These are phyloP conservation scores for Nematocida minor DNA, from an alignment of 371 early-diverging fungal species.

Conservation along the genomic window DNA sequence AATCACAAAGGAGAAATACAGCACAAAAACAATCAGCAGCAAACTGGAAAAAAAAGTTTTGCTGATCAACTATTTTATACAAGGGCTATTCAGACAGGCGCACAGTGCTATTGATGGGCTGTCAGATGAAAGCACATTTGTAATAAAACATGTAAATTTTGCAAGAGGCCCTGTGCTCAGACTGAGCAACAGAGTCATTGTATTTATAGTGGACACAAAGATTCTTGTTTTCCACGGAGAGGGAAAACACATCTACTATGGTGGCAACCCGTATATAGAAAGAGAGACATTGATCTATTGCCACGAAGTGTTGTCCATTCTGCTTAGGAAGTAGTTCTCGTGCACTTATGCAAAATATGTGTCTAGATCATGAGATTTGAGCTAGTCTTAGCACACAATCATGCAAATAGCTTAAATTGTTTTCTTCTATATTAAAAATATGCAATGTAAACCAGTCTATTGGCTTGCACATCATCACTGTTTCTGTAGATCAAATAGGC, in stretches of 20 bases:
- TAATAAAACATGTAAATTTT: conserved; percentile 42
- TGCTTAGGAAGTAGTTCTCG: conserved; percentile 24
- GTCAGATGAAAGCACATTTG: background rate
- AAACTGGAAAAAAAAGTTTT: conserved; percentile 22
- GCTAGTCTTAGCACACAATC: too few species aligned
- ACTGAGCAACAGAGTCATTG: conserved; percentile 30
- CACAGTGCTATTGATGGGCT: background rate
- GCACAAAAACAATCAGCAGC: background rate
- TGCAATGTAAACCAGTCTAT: too few species aligned
- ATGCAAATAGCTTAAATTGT: too few species aligned
- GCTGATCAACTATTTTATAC: conserved; percentile 6
- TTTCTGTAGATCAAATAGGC: too few species aligned
- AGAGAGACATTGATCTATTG: conserved; percentile 23
- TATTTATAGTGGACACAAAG: conserved; percentile 22
- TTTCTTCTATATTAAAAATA: too few species aligned
- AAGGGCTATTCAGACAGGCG: background rate
- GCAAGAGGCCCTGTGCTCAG: conserved; percentile 25
- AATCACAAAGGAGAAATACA: conserved; percentile 39
- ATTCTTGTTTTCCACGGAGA: conserved; percentile 27
- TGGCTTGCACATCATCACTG: too few species aligned
- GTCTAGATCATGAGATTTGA: too few species aligned
- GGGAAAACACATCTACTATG: conserved; percentile 9
- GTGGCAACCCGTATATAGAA: background rate
- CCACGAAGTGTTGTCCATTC: conserved; percentile 18
- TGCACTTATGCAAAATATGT: background rate